phyloP scores from a whole-genome alignment of 176 grass and related monocot species.

The Carex parvula region DNA sequence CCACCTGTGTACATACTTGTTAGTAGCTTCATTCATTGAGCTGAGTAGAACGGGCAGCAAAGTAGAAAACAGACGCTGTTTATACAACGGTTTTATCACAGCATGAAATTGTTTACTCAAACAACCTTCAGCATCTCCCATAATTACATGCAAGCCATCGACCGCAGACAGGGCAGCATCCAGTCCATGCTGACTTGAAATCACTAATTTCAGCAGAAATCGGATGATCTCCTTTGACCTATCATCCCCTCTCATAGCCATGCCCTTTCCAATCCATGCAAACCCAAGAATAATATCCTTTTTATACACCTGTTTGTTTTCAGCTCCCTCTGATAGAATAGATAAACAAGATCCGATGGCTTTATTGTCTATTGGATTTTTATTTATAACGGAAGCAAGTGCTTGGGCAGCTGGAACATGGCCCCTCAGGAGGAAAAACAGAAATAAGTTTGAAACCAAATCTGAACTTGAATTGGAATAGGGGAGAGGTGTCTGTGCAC shows the following conservation, averaged over 20 bases:
- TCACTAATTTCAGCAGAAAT: slow-evolving; percentile 71
- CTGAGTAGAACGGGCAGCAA: slow-evolving; percentile 67
- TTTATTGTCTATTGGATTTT: slow-evolving; percentile 42
- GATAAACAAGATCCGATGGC: slow-evolving; percentile 33
- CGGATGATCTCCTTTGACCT: slow-evolving; percentile 77
- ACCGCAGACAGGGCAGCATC: slow-evolving; percentile 53
- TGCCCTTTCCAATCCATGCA: slow-evolving; percentile 87
- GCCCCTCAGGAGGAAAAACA: slow-evolving; percentile 53
- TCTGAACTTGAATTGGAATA: slow-evolving; percentile 36
- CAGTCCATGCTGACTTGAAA: slow-evolving; percentile 32
- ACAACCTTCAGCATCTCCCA: slow-evolving; percentile 81
- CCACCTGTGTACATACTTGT: not conserved
- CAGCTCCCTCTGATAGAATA: slow-evolving; percentile 20
- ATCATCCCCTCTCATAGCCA: slow-evolving; percentile 95
- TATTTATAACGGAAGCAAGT: slow-evolving; percentile 85
- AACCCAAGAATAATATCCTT: slow-evolving; percentile 49
- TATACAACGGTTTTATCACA: slow-evolving; percentile 85
- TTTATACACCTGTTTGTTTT: slow-evolving; percentile 25
- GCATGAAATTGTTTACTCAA: slow-evolving; percentile 93
- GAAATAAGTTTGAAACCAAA: slow-evolving; percentile 52
- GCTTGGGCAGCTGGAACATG: slow-evolving; percentile 74
- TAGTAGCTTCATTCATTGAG: slow-evolving; percentile 61
- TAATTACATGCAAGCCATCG: slow-evolving; percentile 78
- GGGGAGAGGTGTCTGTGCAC: slow-evolving; percentile 57
- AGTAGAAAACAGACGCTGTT: slow-evolving; percentile 92